Evolutionary conservation across 805 yeast species (phyloP).

Genomic region (Nakazawaea molendinolei): DNA sequence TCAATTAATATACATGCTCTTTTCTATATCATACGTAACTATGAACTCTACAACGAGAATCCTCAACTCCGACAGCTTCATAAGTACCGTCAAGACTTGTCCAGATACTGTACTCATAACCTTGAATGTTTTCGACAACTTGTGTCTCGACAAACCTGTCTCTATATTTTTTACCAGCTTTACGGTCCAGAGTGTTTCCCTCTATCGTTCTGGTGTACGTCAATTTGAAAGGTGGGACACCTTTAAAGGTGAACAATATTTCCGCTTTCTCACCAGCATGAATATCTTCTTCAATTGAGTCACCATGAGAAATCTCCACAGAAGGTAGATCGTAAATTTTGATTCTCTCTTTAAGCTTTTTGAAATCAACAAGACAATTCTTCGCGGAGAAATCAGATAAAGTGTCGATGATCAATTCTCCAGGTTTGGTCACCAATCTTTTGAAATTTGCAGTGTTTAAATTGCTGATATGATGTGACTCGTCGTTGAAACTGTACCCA

Average conservation of each 20-base stretch:
- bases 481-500: conserved; percentile 65
- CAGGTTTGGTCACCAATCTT: conserved; percentile 77
- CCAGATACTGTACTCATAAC: conserved; percentile 58
- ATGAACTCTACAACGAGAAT: conserved; percentile 60
- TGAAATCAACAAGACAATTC: conserved; percentile 62
- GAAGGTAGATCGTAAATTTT: conserved; percentile 50
- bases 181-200: conserved; percentile 16
- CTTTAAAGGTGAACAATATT: conserved; percentile 72
- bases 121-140: conserved; percentile 64
- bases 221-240: conserved; percentile 85
- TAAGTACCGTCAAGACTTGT: conserved; percentile 90
- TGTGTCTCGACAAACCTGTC: conserved; percentile 41
- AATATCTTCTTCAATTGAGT: conserved; percentile 66
- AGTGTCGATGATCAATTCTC: conserved; percentile 60
- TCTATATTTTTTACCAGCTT: conserved; percentile 22
- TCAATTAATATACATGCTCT: too few relatives aligned
- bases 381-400: conserved; percentile 68
- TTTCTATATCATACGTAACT: conserved; percentile 13
- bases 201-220: conserved; percentile 69
- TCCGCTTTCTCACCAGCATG: conserved; percentile 95
- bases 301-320: conserved; percentile 81
- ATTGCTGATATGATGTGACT: conserved; percentile 49
- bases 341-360: conserved; percentile 26
- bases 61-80: conserved; percentile 86
- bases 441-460: conserved; percentile 33